Conservation (phyloP, 306 rosid genomes). For the Sechiopsis laciniata region DNA sequence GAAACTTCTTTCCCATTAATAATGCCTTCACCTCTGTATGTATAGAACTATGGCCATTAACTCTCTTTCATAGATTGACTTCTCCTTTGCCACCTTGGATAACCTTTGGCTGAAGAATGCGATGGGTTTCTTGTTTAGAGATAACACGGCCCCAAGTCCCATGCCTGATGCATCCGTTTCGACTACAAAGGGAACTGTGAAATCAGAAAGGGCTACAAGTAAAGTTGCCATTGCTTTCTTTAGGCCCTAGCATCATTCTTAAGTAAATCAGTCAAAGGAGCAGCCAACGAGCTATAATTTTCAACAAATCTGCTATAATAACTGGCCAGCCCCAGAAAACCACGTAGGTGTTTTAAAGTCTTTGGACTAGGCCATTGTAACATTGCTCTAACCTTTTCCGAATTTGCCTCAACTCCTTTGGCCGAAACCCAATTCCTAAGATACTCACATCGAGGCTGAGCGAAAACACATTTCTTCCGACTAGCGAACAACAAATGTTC, state of each 20-base stretch:
- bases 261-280: not conserved
- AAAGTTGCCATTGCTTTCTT: not conserved
- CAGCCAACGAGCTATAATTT: fast-evolving
- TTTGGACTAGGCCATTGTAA: not conserved
- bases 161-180: not conserved
- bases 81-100: not conserved
- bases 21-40: not conserved
- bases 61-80: not conserved
- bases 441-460: too few relatives aligned
- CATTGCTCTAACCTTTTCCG: not conserved
- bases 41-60: not conserved
- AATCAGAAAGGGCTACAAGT: not conserved
- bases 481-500: too few relatives aligned
- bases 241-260: not conserved
- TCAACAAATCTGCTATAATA: not conserved
- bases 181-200: fast-evolving
- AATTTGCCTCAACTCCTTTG: not conserved
- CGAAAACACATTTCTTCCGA: too few relatives aligned
- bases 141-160: not conserved
- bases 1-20: not conserved
- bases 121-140: not conserved
- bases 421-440: not conserved
- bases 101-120: not conserved
- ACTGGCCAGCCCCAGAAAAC: not conserved
- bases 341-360: not conserved